Base-by-base conservation (phyloP, 2,329 filamentous ascomycete species). In the Aspergillus amoenus region DNA sequence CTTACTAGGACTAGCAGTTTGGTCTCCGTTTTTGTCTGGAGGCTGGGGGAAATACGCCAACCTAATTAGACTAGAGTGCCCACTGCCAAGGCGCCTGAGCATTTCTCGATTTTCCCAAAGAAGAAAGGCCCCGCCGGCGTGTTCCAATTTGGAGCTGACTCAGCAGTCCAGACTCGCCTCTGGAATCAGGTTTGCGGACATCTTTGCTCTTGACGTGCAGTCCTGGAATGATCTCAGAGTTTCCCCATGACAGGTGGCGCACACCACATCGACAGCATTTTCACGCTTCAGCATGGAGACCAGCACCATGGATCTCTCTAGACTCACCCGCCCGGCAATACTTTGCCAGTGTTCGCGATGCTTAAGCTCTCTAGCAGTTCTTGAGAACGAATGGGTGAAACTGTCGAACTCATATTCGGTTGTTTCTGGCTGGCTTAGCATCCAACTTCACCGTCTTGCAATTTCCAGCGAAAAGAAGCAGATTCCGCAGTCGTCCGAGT, bases 381-480 rank as follows among this genome's bases (percentile, higher is more conserved):
- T 75, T 18, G 73, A 76, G 64, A 76, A 76, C 52, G 73, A 75
- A 57, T 76, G 73, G 73, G 72, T 70, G 9, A 73, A 68, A 52
- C 59, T 76, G n/a, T 74, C 72, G 24, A 71, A 66, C 51, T 69
- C 71, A 9, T 75, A 75, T 53, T 68, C 72, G 21, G 64, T 74
- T 44, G 67, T 68, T 34, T 67, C 71, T 30, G 71, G 68, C 46
- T 75, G 73, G 73, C 63, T 73, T 37, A 75, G 73, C 54, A 67
- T 74, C 47, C 69, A 75, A 57, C 63, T 73, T 45, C 67, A 74
- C 52, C 72, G 73, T 12, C 70, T 76, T 27, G 67, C 69, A 4
- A 64, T 76, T 24, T 74, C 72, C 2, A 59, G 66, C 11, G 72
- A 75, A 41, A 70, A 67, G 51, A 75, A 73, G 42, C 68, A 69